Percentiles rank a stretch among this genome's conserved stretches.
Conservation (phyloP, 768 basidiomycete species). For the Lentinula guzmanii region DNA sequence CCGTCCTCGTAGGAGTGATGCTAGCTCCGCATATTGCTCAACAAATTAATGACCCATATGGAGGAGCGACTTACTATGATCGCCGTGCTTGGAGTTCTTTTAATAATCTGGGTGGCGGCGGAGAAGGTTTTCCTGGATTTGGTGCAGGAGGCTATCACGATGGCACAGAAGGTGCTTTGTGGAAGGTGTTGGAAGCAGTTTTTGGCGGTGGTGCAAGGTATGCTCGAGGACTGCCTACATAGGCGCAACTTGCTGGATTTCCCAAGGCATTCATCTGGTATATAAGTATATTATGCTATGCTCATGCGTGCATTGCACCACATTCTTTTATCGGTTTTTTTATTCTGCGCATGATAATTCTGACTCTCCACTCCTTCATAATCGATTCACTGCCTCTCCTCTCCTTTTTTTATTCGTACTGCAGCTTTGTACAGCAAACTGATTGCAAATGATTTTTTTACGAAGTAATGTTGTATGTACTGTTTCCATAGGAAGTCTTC, state of each 20-base stretch:
- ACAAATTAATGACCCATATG: conserved; percentile 45
- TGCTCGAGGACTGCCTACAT: conserved; percentile 76
- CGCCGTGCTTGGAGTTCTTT: conserved; percentile 76
- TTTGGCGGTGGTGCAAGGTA: conserved; percentile 73
- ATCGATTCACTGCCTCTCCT: neutral
- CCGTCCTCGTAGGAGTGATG: conserved; percentile 54
- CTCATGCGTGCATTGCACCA: neutral
- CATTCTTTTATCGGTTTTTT: neutral
- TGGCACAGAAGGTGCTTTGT: conserved; percentile 43
- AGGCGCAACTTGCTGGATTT: conserved; percentile 9
- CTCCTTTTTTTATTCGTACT: neutral
- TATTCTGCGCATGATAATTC: neutral
- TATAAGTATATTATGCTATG: neutral
- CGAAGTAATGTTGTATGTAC: neutral
- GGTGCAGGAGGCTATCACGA: conserved; percentile 1
- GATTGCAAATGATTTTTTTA: neutral
- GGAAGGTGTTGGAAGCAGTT: conserved; percentile 66
- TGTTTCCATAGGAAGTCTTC: neutral
- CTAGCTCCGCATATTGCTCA: conserved; percentile 58
- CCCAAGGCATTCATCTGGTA: neutral
- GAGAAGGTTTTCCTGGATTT: conserved; percentile 53
- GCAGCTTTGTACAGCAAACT: neutral
- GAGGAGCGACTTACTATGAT: conserved; percentile 70
- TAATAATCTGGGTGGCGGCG: conserved; percentile 54
- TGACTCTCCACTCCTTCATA: neutral